Percentiles rank a stretch among this genome's conserved stretches.
phyloP scores from a whole-genome alignment of 305 asterid genomes.

The Withania somnifera region DNA sequence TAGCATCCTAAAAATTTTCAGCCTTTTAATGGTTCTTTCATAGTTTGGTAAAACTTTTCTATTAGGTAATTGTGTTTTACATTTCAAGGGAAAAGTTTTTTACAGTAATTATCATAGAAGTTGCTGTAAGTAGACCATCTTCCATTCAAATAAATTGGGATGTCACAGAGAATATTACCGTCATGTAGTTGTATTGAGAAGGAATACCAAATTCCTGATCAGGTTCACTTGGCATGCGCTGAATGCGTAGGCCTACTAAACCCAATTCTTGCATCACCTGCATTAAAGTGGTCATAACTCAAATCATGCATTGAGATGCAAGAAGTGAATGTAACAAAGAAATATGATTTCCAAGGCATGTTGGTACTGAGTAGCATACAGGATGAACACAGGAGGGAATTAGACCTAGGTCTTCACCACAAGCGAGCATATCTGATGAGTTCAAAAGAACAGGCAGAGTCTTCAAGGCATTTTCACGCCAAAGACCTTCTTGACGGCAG shows the following conservation, averaged over 20 bases:
- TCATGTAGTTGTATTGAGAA: slow-evolving; percentile 83
- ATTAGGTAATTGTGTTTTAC: not conserved
- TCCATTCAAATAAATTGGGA: not conserved
- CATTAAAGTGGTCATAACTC: slow-evolving; percentile 13
- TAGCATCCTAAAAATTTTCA: not conserved
- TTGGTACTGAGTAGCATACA: slow-evolving; percentile 30
- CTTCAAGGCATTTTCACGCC: slow-evolving; percentile 90
- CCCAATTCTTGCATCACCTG: slow-evolving; percentile 99
- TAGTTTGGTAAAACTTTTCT: not conserved
- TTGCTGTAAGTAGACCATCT: not conserved
- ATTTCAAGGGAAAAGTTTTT: not conserved
- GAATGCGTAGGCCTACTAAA: slow-evolving; percentile 82
- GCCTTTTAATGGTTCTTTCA: not conserved
- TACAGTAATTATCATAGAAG: not conserved
- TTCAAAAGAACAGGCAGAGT: slow-evolving; percentile 87
- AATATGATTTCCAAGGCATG: not conserved
- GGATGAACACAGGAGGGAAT: slow-evolving; percentile 96
- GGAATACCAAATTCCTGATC: slow-evolving; percentile 85
- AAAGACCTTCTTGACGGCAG: slow-evolving; percentile 79
- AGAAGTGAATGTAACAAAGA: not conserved
- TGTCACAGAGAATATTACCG: slow-evolving; percentile 34
- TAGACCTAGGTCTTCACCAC: slow-evolving; percentile 98
- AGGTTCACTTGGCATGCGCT: slow-evolving; percentile 92
- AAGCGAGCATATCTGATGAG: slow-evolving; percentile 98
- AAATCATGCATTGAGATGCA: not conserved